Conservation (phyloP, 768 basidiomycete genomes). For the Rhizopogon vulgaris region DNA sequence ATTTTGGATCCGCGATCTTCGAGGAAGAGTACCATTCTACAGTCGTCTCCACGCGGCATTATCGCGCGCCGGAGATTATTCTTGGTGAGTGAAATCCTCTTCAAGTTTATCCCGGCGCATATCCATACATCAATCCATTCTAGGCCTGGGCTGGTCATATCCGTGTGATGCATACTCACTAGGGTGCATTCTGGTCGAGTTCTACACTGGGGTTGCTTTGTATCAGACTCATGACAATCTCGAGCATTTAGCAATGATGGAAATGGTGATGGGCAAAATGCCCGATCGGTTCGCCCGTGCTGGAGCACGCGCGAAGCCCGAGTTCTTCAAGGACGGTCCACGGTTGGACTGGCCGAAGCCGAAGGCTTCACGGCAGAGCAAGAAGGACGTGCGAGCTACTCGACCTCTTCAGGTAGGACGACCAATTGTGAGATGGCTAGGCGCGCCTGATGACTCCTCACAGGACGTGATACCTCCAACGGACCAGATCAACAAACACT, state of each 20-base stretch:
- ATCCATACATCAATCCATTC: conserved; percentile 10
- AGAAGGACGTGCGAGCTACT: conserved; percentile 89
- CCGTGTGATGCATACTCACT: conserved; percentile 98
- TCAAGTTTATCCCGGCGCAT: conserved; percentile 3
- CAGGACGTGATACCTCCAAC: conserved; percentile 82
- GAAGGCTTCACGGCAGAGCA: conserved; percentile 82
- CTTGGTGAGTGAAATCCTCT: conserved; percentile 57
- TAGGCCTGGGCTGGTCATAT: conserved; percentile 96
- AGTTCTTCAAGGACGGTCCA: conserved; percentile 85
- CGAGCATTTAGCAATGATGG: conserved; percentile 99
- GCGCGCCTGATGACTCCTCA: conserved; percentile 2
- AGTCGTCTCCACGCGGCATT: conserved; percentile 96
- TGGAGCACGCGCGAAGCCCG: conserved; percentile 76
- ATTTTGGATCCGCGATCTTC: conserved; percentile 98
- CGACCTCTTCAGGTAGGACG: conserved; percentile 58
- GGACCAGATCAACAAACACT: conserved; percentile 69
- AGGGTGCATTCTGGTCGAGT: conserved; percentile 98
- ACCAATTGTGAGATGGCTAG: conserved; percentile 19
- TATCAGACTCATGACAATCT: conserved; percentile 99
- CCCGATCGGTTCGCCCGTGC: conserved; percentile 76
- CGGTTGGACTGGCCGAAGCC: conserved; percentile 92
- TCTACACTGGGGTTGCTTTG: conserved; percentile 95
- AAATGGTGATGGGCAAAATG: conserved; percentile 98
- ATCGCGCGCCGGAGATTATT: conserved; percentile 98
- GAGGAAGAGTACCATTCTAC: conserved; percentile 97